phyloP scores from a whole-genome alignment of 2,329 filamentous ascomycete species.

The Sclerotinia subarctica region DNA sequence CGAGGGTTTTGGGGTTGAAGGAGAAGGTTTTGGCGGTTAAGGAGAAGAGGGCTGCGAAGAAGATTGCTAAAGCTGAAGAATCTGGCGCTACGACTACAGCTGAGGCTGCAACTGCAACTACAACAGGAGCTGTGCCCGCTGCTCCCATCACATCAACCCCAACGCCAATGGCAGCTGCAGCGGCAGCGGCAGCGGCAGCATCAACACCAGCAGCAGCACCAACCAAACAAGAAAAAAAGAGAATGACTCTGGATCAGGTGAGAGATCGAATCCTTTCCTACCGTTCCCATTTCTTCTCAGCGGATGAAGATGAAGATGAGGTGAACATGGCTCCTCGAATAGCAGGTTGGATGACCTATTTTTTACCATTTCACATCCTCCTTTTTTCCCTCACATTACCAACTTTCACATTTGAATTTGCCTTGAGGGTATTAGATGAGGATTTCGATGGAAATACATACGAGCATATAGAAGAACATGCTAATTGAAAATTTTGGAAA shows the following conservation, averaged over 20 bases:
- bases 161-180: neutral
- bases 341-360: constrained; percentile 19
- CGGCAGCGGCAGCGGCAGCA: too few relatives aligned
- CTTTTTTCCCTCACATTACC: neutral
- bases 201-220: neutral
- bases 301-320: constrained; percentile 7
- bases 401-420: neutral
- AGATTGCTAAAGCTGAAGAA: neutral
- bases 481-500: neutral
- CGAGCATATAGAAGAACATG: neutral
- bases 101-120: neutral
- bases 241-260: constrained; percentile 19
- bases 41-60: neutral
- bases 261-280: constrained; percentile 17
- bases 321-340: constrained; percentile 1
- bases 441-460: neutral
- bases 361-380: constrained; percentile 9
- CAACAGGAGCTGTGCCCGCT: neutral
- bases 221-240: constrained; percentile 16
- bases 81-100: neutral
- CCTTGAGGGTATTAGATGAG: neutral
- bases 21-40: constrained; percentile 7
- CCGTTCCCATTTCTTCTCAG: neutral
- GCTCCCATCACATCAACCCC: neutral
- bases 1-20: constrained; percentile 5